A percentile compares a stretch with the other conserved stretches of the same genome.
phyloP scores from a whole-genome alignment of 2,329 filamentous ascomycete genomes.

The Aspergillus japonicus region DNA sequence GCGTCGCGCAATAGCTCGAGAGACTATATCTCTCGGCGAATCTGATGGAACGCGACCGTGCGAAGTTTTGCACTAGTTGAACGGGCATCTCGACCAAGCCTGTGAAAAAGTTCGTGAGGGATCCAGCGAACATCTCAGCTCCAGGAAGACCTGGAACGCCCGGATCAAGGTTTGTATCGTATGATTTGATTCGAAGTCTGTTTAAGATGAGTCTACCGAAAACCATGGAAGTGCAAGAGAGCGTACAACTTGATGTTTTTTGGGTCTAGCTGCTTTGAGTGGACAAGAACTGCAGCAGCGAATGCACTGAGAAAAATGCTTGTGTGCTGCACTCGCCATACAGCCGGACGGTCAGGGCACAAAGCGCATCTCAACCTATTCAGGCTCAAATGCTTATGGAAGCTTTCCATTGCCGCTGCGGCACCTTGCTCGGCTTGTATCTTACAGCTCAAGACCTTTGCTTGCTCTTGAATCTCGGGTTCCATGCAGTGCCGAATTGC shows the following conservation, averaged over 20 bases:
- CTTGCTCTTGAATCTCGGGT: conserved; percentile 57
- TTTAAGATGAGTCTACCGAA: background rate
- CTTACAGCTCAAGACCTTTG: conserved; percentile 57
- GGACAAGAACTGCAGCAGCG: conserved; percentile 66
- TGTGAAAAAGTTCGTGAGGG: conserved; percentile 73
- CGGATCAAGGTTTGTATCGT: conserved; percentile 71
- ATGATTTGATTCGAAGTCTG: conserved; percentile 58
- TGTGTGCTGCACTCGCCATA: conserved; percentile 69
- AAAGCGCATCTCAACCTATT: conserved; percentile 67
- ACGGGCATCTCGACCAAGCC: conserved; percentile 71
- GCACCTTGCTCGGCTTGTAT: conserved; percentile 65
- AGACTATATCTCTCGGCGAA: conserved; percentile 12
- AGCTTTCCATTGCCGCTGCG: conserved; percentile 62
- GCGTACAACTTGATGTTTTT: conserved; percentile 68
- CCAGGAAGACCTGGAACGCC: conserved; percentile 76
- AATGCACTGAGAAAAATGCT: conserved; percentile 67
- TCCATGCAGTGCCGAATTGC: conserved; percentile 61
- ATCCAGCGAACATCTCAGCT: conserved; percentile 71
- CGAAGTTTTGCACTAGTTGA: conserved; percentile 41
- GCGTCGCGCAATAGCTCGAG: conserved; percentile 4
- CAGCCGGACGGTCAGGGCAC: conserved; percentile 64
- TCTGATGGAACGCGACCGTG: conserved; percentile 1
- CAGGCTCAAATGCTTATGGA: conserved; percentile 65
- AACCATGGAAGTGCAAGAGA: background rate
- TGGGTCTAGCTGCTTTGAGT: conserved; percentile 62